Evolutionary conservation across 75 land plant species (phyloP).

Genomic region (Ceratopteris richardii): DNA sequence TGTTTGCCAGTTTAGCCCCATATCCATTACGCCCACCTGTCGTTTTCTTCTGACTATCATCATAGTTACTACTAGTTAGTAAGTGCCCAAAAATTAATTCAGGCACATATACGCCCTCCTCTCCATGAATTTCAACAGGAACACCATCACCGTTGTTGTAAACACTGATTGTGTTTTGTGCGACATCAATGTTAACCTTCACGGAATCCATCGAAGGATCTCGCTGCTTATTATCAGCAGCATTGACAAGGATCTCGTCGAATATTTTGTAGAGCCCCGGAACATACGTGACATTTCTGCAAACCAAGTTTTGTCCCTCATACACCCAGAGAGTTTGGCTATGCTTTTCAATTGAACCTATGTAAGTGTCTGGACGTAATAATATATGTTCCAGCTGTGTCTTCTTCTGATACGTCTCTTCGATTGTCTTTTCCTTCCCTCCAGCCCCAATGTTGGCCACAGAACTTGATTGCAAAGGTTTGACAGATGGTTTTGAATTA

Average conservation of each 20-base stretch:
- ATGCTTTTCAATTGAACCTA: constrained; percentile 94
- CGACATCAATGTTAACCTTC: constrained; percentile 65
- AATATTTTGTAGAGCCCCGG: constrained; percentile 99
- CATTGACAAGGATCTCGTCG: constrained; percentile 96
- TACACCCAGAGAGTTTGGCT: constrained; percentile 86
- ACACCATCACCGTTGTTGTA: constrained; percentile 94
- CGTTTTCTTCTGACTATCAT: constrained; percentile 88
- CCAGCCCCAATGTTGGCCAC: constrained; percentile 1
- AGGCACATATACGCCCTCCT: constrained; percentile 92
- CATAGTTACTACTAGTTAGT: constrained; percentile 91
- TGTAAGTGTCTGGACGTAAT: constrained; percentile 93
- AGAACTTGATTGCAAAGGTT: constrained; percentile 6
- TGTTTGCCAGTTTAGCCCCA: constrained; percentile 82
- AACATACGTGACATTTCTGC: constrained; percentile 55
- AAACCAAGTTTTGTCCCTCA: constrained; percentile 52
- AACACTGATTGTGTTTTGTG: constrained; percentile 60
- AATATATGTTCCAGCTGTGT: constrained; percentile 95
- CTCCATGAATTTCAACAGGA: constrained; percentile 86
- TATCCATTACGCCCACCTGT: constrained; percentile 97
- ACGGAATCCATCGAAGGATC: constrained; percentile 79
- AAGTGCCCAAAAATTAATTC: constrained; percentile 94
- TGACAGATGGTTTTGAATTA: no score
- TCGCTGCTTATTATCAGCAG: constrained; percentile 96
- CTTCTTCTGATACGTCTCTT: constrained; percentile 97
- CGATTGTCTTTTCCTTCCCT: constrained; percentile 57